Base-by-base conservation (phyloP, 1,284 basidiomycete genomes). In the Sanghuangporus weigelae region DNA sequence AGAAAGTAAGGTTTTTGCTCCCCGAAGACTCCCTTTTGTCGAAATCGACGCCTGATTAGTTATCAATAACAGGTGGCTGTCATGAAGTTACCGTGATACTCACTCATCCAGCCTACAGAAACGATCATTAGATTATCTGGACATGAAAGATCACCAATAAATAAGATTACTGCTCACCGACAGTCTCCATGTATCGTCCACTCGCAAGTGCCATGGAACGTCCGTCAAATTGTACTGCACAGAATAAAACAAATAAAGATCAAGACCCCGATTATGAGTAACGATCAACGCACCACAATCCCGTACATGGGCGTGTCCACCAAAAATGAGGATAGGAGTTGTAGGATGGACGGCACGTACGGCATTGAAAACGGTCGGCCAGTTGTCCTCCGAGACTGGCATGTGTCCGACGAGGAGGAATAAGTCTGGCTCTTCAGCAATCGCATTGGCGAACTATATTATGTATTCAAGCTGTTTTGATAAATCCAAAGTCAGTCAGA, bases 141-240 rank as follows among this genome's bases (percentile, higher is more conserved):
- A 7, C 12, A 66, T 58, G 59, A 14, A 39, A 50, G 4, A 1
- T 40, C 63, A 60, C 5, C 38, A 44, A 3, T 3, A 31, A 44
- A 19, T 14, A 3, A 7, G 23, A 51, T 12, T 26, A 38, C 2
- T 14, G 69, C 77, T 69, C 72, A 78, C 90, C 91, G 63, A 94
- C 79, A 2, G 92, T 94, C 75, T 95, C 93, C 86, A 95, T 89
- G 73, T 93, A 95, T 26, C 90, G 80, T 48, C 93, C 93, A 60
- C 90, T 92, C 68, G 93, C 90, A 40, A 95, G 75, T 1, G 84
- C 79, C 79, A 92, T 88, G 0, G 85, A 83, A 21, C 85, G 82
- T 4, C 81, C 81, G 70, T 89, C 87, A 35, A 81, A 74, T 73
- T 85, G 83, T 38, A 82, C 83, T 79, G 26, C 26, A 3, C 5